Percentiles rank a stretch among this genome's conserved stretches.
Evolutionary conservation across 2,329 filamentous ascomycete species (phyloP).

Genomic region (Cladophialophora bantiana): DNA sequence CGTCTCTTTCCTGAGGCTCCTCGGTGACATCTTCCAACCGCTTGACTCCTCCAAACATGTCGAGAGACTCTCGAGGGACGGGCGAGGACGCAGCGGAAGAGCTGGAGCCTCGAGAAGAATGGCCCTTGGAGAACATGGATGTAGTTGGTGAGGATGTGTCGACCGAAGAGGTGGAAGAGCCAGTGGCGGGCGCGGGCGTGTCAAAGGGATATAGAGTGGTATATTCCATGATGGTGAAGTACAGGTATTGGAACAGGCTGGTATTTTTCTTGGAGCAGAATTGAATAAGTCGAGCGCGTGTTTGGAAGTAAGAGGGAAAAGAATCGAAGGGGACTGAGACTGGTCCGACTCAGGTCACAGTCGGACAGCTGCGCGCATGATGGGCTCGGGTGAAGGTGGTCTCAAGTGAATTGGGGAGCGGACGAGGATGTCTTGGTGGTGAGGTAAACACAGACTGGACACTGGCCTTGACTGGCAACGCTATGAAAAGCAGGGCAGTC

Average conservation of each 20-base stretch:
- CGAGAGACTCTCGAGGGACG: conserved; percentile 55
- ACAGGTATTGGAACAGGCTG: conserved; percentile 4
- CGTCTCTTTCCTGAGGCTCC: conserved; percentile 57
- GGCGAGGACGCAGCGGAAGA: conserved; percentile 70
- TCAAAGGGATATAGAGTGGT: conserved; percentile 13
- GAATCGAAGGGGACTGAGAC: conserved; percentile 25
- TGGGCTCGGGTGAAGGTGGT: conserved; percentile 18
- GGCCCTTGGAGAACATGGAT: conserved; percentile 38
- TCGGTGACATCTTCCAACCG: conserved; percentile 84
- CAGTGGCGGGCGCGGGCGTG: conserved; percentile 20
- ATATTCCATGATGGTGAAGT: conserved; percentile 32
- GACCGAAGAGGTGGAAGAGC: conserved; percentile 30
- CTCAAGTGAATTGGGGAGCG: conserved; percentile 3
- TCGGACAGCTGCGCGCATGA: conserved; percentile 34
- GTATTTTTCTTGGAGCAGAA: conserved; percentile 17
- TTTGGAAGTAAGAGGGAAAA: conserved; percentile 25
- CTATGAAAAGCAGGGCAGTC: neutral
- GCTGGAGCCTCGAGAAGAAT: conserved; percentile 37
- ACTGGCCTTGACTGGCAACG: neutral
- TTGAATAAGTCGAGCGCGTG: conserved; percentile 22
- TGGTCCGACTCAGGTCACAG: conserved; percentile 27
- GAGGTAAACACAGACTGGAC: neutral
- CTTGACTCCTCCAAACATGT: conserved; percentile 62
- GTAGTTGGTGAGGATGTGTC: conserved; percentile 33
- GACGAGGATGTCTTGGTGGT: conserved; percentile 1